These are phyloP conservation scores for Trametes cingulata DNA, from an alignment of 768 basidiomycete species.

Conservation along the genomic window DNA sequence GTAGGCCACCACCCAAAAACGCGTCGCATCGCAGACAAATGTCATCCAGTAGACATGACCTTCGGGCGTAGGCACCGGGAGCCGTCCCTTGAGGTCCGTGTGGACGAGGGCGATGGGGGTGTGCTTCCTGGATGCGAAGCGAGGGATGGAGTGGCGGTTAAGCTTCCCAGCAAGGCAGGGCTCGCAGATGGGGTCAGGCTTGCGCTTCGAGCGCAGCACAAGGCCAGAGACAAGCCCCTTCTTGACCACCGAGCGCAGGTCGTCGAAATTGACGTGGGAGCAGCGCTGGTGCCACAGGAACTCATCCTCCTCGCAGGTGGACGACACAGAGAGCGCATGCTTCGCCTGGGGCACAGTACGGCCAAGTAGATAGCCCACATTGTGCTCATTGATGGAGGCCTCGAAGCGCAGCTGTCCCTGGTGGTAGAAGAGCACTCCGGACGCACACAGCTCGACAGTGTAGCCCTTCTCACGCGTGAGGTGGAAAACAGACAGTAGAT, in stretches of 20 bases:
- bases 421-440: slow-evolving; percentile 5
- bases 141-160: slow-evolving; percentile 8
- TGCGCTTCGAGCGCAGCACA: slow-evolving; percentile 28
- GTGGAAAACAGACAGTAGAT: too few relatives aligned
- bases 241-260: slow-evolving; percentile 17
- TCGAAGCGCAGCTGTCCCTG: slow-evolving; percentile 13
- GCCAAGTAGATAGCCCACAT: slow-evolving; percentile 30
- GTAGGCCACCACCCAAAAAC: slow-evolving; percentile 12
- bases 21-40: slow-evolving; percentile 5
- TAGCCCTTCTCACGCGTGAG: too few relatives aligned
- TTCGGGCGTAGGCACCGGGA: slow-evolving; percentile 10
- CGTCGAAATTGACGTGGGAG: slow-evolving; percentile 31
- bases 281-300: slow-evolving; percentile 34
- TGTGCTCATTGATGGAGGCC: slow-evolving; percentile 27
- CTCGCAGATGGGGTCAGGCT: neutral
- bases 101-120: slow-evolving; percentile 14
- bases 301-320: slow-evolving; percentile 29
- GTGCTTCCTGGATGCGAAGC: slow-evolving; percentile 3
- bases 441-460: neutral
- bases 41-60: slow-evolving; percentile 18
- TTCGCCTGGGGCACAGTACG: slow-evolving; percentile 1
- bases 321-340: slow-evolving; percentile 1
- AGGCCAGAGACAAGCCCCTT: slow-evolving; percentile 25
- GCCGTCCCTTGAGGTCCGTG: slow-evolving; percentile 21
- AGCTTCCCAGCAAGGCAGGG: slow-evolving; percentile 32